Base-by-base conservation (phyloP, 2,329 filamentous ascomycete genomes). In the Cordyceps javanica region DNA sequence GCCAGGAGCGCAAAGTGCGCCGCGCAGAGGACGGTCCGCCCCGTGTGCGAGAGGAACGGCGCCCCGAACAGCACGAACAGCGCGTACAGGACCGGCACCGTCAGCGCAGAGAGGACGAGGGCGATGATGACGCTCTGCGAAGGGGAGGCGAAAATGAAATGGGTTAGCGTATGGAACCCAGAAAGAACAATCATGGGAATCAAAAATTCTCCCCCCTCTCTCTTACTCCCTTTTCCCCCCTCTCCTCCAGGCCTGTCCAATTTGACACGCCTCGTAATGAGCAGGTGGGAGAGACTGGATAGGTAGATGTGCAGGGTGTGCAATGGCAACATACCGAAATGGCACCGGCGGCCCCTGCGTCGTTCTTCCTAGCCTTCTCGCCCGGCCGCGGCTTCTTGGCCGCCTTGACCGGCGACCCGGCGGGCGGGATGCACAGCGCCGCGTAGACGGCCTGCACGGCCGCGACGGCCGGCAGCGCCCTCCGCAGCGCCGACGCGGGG, bases 41-140 rank as follows among this genome's bases (percentile, higher is more conserved):
- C 69, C 52, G 88, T 75, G 70, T 97, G 90, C 1, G 90, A 90
- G 32, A 93, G 89, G 55, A 96, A 78, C 0, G 94, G 94, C 8
- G 93, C 94, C 67, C 94, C 94, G 72, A 97, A 95, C 63, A 97
- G 88, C 66, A 97, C 79, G 66, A 95, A 82, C 38, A 86, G 73
- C 44, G 83, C 69, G 69, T 86, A 78, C 23, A 87, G 65, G 28
- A 70, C 70, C 32, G 93, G 81, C 8, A 89, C 87, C 58, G 92
- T 77, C 62, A 94, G 79, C 2, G 83, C 80, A 2, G 90, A 86
- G 80, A 96, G 67, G 21, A 78, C 62, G 38, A 79, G 67, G 6
- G 77, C 77, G 51, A 81, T 70, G 57, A 77, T 63, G 14, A 76
- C 70, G 19, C 75, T 73, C 79, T 81, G 51, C 11, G 46, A 38